These are phyloP conservation scores for Stylonectria norvegica DNA, from an alignment of 2,329 filamentous ascomycete species.

Conservation along the genomic window DNA sequence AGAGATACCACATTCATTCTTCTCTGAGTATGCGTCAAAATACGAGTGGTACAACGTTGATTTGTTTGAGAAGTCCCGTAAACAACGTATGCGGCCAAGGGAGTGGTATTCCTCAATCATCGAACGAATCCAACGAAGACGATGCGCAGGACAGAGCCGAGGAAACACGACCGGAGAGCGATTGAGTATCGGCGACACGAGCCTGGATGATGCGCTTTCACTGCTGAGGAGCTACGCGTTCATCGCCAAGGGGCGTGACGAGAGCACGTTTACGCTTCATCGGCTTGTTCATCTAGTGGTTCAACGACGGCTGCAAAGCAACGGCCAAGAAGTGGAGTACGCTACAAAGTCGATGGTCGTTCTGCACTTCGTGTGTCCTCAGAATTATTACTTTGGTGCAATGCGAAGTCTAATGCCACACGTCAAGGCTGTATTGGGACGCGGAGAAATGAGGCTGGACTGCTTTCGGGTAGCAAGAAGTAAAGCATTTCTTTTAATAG, in stretches of 20 bases:
- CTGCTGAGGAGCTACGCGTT: constrained; percentile 1
- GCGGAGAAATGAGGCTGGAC: neutral
- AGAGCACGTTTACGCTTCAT: neutral
- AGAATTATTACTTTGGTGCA: neutral
- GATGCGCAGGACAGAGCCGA: too few relatives aligned
- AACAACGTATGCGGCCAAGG: too few relatives aligned
- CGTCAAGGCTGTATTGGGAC: neutral
- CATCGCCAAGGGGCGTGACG: neutral
- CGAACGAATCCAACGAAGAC: too few relatives aligned
- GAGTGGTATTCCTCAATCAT: too few relatives aligned
- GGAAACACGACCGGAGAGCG: too few relatives aligned
- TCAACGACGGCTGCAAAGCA: neutral
- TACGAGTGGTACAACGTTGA: neutral
- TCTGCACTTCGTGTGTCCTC: neutral
- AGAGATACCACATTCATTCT: neutral
- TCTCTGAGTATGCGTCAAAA: neutral
- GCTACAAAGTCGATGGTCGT: neutral
- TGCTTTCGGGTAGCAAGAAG: too few relatives aligned
- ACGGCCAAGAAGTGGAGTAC: neutral
- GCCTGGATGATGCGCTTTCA: neutral
- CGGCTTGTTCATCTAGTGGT: neutral
- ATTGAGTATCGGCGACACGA: too few relatives aligned
- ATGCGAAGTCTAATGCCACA: neutral
- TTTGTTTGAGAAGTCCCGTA: too few relatives aligned
- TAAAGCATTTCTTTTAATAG: too few relatives aligned